phyloP scores from a whole-genome alignment of 2,329 filamentous ascomycete genomes.

The Aspergillus aculeatus region DNA sequence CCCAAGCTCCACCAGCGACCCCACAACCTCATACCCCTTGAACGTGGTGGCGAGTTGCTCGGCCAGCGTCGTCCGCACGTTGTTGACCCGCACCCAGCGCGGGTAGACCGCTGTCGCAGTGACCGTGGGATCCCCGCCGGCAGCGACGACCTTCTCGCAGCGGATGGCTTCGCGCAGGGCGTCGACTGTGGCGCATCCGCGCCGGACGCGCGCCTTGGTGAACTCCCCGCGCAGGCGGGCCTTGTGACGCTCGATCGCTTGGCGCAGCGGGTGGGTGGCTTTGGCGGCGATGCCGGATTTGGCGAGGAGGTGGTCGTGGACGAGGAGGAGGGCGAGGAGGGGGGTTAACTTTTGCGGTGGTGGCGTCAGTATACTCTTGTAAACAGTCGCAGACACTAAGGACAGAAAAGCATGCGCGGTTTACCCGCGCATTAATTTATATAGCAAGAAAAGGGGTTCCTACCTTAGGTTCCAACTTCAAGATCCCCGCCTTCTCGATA shows the following conservation, averaged over 20 bases:
- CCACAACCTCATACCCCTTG: slow-evolving; percentile 57
- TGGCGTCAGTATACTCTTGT: slow-evolving; percentile 31
- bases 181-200: slow-evolving; percentile 67
- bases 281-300: slow-evolving; percentile 82
- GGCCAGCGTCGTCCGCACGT: slow-evolving; percentile 67
- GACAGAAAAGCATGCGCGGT: too few relatives aligned
- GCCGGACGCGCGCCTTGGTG: slow-evolving; percentile 71
- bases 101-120: slow-evolving; percentile 55
- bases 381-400: too few relatives aligned
- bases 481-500: slow-evolving; percentile 74
- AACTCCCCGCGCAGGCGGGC: slow-evolving; percentile 78
- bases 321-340: slow-evolving; percentile 73
- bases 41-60: slow-evolving; percentile 77
- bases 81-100: slow-evolving; percentile 90
- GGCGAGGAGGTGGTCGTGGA: slow-evolving; percentile 80
- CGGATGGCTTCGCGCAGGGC: slow-evolving; percentile 52
- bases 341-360: slow-evolving; percentile 66
- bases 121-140: slow-evolving; percentile 41
- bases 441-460: slow-evolving; percentile 15
- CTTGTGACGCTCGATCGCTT: slow-evolving; percentile 76
- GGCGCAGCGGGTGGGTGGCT: slow-evolving; percentile 71
- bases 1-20: slow-evolving; percentile 57
- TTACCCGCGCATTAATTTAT: too few relatives aligned
- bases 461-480: slow-evolving; percentile 83
- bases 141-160: slow-evolving; percentile 42